Evolutionary conservation across 176 grass and related monocot species (phyloP), one percentile per base, ranked within the genome.

Genomic region (Saccharum spontaneum): DNA sequence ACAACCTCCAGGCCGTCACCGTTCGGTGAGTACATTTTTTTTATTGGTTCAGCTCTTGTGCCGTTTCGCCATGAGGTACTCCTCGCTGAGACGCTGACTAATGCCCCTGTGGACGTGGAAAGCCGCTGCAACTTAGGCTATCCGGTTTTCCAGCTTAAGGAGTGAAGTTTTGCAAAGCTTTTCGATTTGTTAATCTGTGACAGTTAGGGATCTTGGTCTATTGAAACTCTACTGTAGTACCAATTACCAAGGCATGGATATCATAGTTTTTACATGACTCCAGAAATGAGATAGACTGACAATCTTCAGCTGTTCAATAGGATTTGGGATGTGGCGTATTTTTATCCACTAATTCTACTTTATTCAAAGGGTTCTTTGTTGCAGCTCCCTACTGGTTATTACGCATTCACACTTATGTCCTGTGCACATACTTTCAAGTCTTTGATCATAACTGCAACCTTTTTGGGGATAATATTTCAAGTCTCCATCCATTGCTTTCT

Each of bases 1-100:
- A 98, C 68, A 75, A 62, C 7, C 85, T 96, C 70, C 63, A 94
- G 77, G 91, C 93, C 26, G 79, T 75, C 28, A 98, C 97, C 23
- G 91, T 98, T 59, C 79, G 97, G 90, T 98, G 85, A 8, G 78
- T 69, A 55, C 36, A 0, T 54, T 3, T 24, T 24, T 71, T 50
- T 8, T 30, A 34, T 59, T 87, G 16, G 26, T 85, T 80, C 48
- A 26, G 40, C 7, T 69, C 10, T 17, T 59, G 34, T 8, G 15
- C 14, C 22, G 30, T 69, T 38, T 80, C 3, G 5, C 0, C 67
- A 16, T 69, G 44, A 69, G 78, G 4, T 20, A 34, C 62, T 39
- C 38, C 9, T 23, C 0, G 20, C 33, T 33, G 33, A 33, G 33
- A 33, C 65, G 22, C 6, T 39, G 65, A 22, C 8, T 3, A 67